phyloP scores from a whole-genome alignment of 805 yeast genomes.

The Candida piceae region DNA sequence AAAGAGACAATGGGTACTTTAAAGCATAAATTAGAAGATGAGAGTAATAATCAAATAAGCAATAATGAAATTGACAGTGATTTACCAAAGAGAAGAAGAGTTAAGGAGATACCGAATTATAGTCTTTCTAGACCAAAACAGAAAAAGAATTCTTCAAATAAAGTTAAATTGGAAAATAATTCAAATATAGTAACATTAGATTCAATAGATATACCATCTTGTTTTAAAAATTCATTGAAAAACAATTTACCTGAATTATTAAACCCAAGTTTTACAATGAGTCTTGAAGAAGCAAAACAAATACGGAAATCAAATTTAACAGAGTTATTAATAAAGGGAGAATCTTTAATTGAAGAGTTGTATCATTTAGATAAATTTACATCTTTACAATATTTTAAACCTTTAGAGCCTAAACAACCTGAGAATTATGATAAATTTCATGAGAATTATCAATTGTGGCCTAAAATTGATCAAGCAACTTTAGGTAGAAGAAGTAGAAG shows the following conservation, averaged over 20 bases:
- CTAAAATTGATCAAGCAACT: constrained; percentile 19
- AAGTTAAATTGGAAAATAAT: neutral
- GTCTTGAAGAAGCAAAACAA: neutral
- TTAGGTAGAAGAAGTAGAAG: constrained; percentile 25
- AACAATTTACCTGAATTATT: neutral
- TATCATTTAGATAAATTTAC: constrained; percentile 60
- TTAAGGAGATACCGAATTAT: constrained; percentile 11
- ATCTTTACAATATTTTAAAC: constrained; percentile 60
- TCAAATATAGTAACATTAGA: neutral
- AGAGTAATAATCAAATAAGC: no score
- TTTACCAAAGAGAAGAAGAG: constrained; percentile 10
- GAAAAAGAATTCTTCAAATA: neutral
- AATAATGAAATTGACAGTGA: constrained; percentile 4
- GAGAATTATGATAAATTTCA: constrained; percentile 29
- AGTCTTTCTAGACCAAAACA: neutral
- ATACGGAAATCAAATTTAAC: constrained; percentile 32
- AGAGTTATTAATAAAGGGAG: constrained; percentile 41
- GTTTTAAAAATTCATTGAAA: neutral
- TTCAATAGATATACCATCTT: constrained; percentile 1
- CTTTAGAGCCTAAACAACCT: constrained; percentile 35
- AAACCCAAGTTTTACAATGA: neutral
- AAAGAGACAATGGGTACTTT: no score
- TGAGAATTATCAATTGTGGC: constrained; percentile 36
- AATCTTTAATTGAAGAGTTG: constrained; percentile 50
- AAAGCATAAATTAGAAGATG: neutral